Percentiles rank a stretch among this genome's conserved stretches.
Conservation (phyloP, 306 rosid species). For the Alnus glutinosa region DNA sequence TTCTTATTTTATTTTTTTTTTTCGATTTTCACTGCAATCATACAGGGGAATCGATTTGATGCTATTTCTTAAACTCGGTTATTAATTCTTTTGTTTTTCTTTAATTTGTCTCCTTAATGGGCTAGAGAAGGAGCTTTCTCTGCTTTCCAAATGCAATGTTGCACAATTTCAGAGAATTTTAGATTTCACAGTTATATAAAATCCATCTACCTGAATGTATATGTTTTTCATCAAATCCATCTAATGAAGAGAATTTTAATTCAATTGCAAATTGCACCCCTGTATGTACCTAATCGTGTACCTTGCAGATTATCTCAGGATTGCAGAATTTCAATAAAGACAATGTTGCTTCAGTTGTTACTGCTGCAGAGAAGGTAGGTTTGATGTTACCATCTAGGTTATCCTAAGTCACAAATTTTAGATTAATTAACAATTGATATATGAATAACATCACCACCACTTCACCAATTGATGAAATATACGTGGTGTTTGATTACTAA, state of each 20-base stretch:
- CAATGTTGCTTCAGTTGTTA: constrained; percentile 76
- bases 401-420: background rate
- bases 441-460: background rate
- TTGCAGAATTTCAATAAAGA: constrained; percentile 78
- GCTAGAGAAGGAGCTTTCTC: background rate
- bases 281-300: background rate
- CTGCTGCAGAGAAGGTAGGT: constrained; percentile 89
- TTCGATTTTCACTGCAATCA: background rate
- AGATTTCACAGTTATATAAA: background rate
- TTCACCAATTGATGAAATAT: background rate
- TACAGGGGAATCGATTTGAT: background rate
- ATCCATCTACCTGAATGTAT: too few relatives aligned
- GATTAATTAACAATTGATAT: background rate
- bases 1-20: too few relatives aligned
- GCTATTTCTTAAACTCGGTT: background rate
- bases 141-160: background rate
- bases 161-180: background rate
- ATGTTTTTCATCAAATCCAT: background rate
- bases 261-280: background rate
- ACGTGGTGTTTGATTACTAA: too few relatives aligned
- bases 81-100: background rate
- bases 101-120: background rate
- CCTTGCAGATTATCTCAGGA: constrained; percentile 81
- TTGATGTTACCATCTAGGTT: background rate
- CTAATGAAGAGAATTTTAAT: background rate